Base-by-base conservation (phyloP, 2,329 filamentous ascomycete species). In the Ophiostoma tasmaniense region DNA sequence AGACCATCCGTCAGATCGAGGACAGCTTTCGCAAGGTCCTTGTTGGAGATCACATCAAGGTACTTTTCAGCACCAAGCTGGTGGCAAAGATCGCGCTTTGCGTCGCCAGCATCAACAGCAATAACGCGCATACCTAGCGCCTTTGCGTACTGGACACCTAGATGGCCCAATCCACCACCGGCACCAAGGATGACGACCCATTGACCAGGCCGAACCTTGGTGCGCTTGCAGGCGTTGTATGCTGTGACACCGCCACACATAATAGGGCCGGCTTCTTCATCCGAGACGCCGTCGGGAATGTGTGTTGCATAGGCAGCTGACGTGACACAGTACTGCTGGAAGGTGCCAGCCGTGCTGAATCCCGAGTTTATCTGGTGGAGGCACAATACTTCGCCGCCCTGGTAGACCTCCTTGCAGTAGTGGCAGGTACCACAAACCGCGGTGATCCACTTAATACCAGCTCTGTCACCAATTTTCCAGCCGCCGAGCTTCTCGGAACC, bases 231-330 rank as follows among this genome's bases (percentile, higher is more conserved):
- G 1, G 84, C 83, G 2, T 83, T 81, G 74, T 87, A 85, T 71
- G 87, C 84, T 1, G 86, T 88, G 7, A 81, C 82, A 0, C 83
- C 84, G 61, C 79, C 81, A 76, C 86, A 88, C 84, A 88, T 87
- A 70, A 88, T 82, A 0, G 85, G 86, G 0, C 81, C 86, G 2
- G 85, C 85, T 20, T 85, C 73, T 73, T 83, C 78, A 33, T 82
- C 79, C 72, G 83, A 81, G 35, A 80, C 80, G 33, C 80, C 80
- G 17, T 82, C 83, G 0, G 84, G 78, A 0, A 83, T 79, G 50
- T 84, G 79, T 2, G 82, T 80, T 2, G 83, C 78, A 73, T 86
- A 85, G 67, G 83, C 79, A 17, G 84, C 85, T 0, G 86, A 85
- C 0, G 81, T 82, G 14, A 81, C 79, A 52, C 87, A 77, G 74